Conservation (phyloP, 2,329 filamentous ascomycete species). For the Thielaviopsis musarum region DNA sequence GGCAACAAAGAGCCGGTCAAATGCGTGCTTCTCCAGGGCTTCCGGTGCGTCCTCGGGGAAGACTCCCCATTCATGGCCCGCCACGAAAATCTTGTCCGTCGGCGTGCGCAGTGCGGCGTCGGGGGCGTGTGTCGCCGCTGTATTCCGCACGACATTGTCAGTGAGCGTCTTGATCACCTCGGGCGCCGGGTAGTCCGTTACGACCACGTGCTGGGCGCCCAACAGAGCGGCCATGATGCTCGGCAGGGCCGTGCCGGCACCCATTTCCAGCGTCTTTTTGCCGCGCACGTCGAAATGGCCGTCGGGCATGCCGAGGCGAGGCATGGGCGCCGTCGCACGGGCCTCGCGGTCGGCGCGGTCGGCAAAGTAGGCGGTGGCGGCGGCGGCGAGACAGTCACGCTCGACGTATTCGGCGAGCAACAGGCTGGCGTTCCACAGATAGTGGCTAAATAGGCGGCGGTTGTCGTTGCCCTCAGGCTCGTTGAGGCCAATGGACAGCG, state of each 20-base stretch:
- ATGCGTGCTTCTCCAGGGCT: constrained; percentile 21
- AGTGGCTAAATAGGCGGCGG: constrained; percentile 50
- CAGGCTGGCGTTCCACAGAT: constrained; percentile 52
- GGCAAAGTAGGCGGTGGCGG: constrained; percentile 1
- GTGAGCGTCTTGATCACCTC: constrained; percentile 41
- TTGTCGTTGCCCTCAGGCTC: constrained; percentile 35
- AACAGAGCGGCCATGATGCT: constrained; percentile 31
- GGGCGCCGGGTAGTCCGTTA: constrained; percentile 52
- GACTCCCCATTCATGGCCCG: constrained; percentile 50
- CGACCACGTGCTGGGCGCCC: constrained; percentile 33
- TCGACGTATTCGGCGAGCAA: constrained; percentile 39
- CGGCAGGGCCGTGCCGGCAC: constrained; percentile 44
- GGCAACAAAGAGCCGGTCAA: constrained; percentile 48
- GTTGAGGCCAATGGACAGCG: constrained; percentile 28
- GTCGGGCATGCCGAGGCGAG: constrained; percentile 10
- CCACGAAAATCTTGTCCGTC: constrained; percentile 24
- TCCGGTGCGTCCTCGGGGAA: constrained; percentile 17
- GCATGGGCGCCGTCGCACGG: not conserved
- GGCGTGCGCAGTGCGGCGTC: constrained; percentile 9
- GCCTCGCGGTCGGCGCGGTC: not conserved
- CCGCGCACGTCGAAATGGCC: constrained; percentile 30
- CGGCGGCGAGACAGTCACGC: constrained; percentile 23
- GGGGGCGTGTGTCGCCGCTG: constrained; percentile 1
- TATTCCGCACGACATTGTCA: constrained; percentile 38
- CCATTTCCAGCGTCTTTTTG: constrained; percentile 43